Percentiles rank a stretch among this genome's conserved stretches.
These are phyloP conservation scores for Trametes sp. DNA, from an alignment of 1,284 basidiomycete species.

Conservation along the genomic window DNA sequence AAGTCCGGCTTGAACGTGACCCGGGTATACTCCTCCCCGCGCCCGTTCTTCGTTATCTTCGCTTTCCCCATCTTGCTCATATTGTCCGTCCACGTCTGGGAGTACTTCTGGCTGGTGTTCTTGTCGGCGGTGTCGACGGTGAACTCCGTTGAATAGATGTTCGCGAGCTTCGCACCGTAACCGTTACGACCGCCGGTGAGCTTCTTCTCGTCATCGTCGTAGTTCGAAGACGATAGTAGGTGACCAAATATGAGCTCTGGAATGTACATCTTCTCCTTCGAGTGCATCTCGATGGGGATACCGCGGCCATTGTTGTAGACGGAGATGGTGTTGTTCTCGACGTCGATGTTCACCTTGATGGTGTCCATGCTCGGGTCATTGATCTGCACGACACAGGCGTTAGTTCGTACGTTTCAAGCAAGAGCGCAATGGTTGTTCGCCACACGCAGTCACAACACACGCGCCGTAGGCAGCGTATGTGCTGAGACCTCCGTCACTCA, in stretches of 20 bases:
- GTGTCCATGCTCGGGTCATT: slow-evolving; percentile 91
- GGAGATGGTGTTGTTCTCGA: slow-evolving; percentile 87
- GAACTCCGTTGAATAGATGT: slow-evolving; percentile 98
- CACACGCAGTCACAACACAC: background rate
- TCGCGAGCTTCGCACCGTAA: slow-evolving; percentile 97
- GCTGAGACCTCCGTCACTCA: slow-evolving; percentile 40
- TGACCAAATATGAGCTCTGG: slow-evolving; percentile 99
- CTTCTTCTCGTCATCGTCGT: slow-evolving; percentile 99
- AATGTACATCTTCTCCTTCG: slow-evolving; percentile 93
- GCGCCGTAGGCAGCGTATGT: background rate
- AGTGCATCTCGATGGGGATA: slow-evolving; percentile 97
- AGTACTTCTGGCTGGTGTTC: slow-evolving; percentile 89
- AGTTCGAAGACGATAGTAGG: slow-evolving; percentile 95
- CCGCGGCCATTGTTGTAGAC: slow-evolving; percentile 97
- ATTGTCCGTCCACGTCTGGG: slow-evolving; percentile 94
- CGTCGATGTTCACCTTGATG: slow-evolving; percentile 88
- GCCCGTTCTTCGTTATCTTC: slow-evolving; percentile 92
- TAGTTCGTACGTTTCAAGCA: background rate
- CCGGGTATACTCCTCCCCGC: slow-evolving; percentile 91
- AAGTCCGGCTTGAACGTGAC: slow-evolving; percentile 97
- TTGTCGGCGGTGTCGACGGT: slow-evolving; percentile 98
- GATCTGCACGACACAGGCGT: slow-evolving; percentile 58
- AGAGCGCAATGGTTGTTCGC: background rate
- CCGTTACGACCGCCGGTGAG: slow-evolving; percentile 98
- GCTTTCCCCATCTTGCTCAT: slow-evolving; percentile 90